A percentile compares a stretch with the other conserved stretches of the same genome.
These are phyloP conservation scores for Penicillium oxalicum DNA, from an alignment of 2,329 filamentous ascomycete genomes.

Conservation along the genomic window DNA sequence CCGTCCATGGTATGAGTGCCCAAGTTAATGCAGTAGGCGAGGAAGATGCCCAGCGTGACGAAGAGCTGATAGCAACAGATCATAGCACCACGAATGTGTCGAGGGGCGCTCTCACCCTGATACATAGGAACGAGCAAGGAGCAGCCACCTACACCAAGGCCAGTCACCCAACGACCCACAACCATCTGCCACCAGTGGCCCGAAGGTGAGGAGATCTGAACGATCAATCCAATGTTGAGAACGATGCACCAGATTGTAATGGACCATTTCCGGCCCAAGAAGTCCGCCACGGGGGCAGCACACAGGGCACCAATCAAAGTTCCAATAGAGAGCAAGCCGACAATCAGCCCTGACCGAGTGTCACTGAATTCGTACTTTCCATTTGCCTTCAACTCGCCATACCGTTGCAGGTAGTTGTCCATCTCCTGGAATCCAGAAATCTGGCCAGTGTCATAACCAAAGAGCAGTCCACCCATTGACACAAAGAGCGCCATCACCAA, in stretches of 20 bases:
- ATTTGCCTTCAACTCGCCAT: slow-evolving; percentile 28
- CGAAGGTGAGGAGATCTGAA: slow-evolving; percentile 38
- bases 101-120: slow-evolving; percentile 42
- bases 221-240: slow-evolving; percentile 37
- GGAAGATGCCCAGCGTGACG: slow-evolving; percentile 44
- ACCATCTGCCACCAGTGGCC: slow-evolving; percentile 40
- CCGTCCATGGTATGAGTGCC: slow-evolving; percentile 34
- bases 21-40: slow-evolving; percentile 43
- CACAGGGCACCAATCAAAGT: slow-evolving; percentile 38
- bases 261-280: slow-evolving; percentile 39
- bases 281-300: slow-evolving; percentile 39
- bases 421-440: slow-evolving; percentile 42
- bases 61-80: slow-evolving; percentile 46
- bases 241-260: slow-evolving; percentile 39
- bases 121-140: slow-evolving; percentile 44
- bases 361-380: slow-evolving; percentile 35
- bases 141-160: slow-evolving; percentile 42
- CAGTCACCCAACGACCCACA: slow-evolving; percentile 40
- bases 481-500: slow-evolving; percentile 41
- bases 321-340: slow-evolving; percentile 40
- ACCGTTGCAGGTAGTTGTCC: slow-evolving; percentile 37
- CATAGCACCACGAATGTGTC: slow-evolving; percentile 43
- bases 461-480: slow-evolving; percentile 44
- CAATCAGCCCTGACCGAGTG: slow-evolving; percentile 39
- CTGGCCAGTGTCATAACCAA: slow-evolving; percentile 43